phyloP scores from a whole-genome alignment of 75 land plant species.

The Azolla pinnata region DNA sequence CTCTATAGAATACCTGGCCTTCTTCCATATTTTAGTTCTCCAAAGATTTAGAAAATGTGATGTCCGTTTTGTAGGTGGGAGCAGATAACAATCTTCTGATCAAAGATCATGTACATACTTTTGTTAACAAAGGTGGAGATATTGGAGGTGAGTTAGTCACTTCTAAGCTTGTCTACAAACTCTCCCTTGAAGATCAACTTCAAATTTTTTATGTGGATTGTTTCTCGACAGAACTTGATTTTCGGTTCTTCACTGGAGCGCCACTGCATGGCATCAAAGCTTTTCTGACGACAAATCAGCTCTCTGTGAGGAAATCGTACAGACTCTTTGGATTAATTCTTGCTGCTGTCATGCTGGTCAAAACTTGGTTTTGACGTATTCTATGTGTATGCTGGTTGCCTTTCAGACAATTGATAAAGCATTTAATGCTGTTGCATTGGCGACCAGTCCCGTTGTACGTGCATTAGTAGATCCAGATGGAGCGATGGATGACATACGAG shows the following conservation, averaged over 20 bases:
- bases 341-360: too few relatives aligned
- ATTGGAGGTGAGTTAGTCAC: slow-evolving; percentile 51
- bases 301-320: slow-evolving; percentile 39
- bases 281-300: slow-evolving; percentile 87
- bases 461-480: slow-evolving; percentile 95
- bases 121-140: slow-evolving; percentile 80
- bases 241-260: slow-evolving; percentile 86
- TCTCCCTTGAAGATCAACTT: background rate
- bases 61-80: slow-evolving; percentile 60
- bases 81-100: slow-evolving; percentile 85
- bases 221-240: slow-evolving; percentile 72
- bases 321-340: too few relatives aligned
- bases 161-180: background rate
- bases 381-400: background rate
- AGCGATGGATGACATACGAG: slow-evolving; percentile 64
- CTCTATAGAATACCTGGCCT: too few relatives aligned
- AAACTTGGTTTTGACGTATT: too few relatives aligned
- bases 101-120: slow-evolving; percentile 95
- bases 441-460: slow-evolving; percentile 84
- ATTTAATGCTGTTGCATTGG: slow-evolving; percentile 86
- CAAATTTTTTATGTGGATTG: background rate
- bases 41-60: too few relatives aligned
- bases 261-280: slow-evolving; percentile 91
- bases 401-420: slow-evolving; percentile 82
- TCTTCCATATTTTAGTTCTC: too few relatives aligned